Evolutionary conservation across 805 yeast species (phyloP), one percentile per base, ranked within the genome.

Genomic region (Candida methanosorbosa): DNA sequence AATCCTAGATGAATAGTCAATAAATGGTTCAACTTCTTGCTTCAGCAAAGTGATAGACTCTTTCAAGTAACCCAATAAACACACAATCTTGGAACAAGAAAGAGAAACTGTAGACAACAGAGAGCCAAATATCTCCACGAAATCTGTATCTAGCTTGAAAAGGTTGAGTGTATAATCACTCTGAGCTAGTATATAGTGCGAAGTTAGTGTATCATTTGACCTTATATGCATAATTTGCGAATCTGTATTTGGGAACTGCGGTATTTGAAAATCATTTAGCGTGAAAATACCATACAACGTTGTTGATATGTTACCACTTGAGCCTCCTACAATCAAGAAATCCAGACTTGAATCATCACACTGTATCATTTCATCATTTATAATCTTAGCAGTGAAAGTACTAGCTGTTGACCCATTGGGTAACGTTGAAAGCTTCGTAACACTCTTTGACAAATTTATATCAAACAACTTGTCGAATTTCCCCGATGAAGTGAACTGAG

Each of bases 1-100:
- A 17, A 61, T 54, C 38, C 59, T 56, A 11, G 43, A 42, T 5
- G 58, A 56, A 38, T 62, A 63, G 20, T 65, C 72, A 1, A 57
- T 39, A 31, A 59, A 66, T 1, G 61, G 54, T 37, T 52, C 62
- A 18, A 55, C 49, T 8, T 62, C 64, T 4, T 45, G 42, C 1
- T 48, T 44, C 4, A 62, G 35, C 16, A 43, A 48, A 0, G 43
- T 48, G 6, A 62, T 38, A 11, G 59, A 44, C 19, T 59, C 65
- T 25, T 58, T 52, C 6, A 64, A 38, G 34, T 61, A 58, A 0
- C 52, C 52, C 19, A 63, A 34, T 5, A 60, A 35, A 5, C 62
- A 59, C 18, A 59, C 46, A 9, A 64, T 40, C 35, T 57, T 59
- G 5, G 68, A 57, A 30, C 65, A 57, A 5, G 54, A 45, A 6